These are phyloP conservation scores for Lipomyces mesembrius DNA, from an alignment of 805 yeast species.

Conservation along the genomic window DNA sequence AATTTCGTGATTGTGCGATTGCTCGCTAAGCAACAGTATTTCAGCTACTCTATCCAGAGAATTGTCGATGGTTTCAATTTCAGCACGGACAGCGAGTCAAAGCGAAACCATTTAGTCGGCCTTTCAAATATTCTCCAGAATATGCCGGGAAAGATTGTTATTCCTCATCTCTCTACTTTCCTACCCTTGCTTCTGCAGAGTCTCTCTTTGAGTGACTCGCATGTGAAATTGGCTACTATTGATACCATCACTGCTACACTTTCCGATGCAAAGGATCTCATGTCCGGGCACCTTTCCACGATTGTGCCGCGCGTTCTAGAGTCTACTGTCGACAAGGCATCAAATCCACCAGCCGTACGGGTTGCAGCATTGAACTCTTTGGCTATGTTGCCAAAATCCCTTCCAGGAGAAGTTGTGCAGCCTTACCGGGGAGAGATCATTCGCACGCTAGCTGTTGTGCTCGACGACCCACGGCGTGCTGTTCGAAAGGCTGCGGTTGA, in stretches of 20 bases:
- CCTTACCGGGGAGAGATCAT: constrained; percentile 60
- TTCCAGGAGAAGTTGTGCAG: constrained; percentile 51
- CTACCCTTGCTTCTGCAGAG: constrained; percentile 76
- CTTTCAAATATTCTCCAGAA: constrained; percentile 69
- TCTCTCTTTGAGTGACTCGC: constrained; percentile 50
- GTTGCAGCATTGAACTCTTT: constrained; percentile 62
- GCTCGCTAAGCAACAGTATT: constrained; percentile 81
- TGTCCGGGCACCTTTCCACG: constrained; percentile 59
- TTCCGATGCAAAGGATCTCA: constrained; percentile 58
- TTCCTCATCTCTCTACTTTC: constrained; percentile 65
- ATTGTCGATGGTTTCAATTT: constrained; percentile 56
- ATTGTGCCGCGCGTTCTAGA: constrained; percentile 61
- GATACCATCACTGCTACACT: constrained; percentile 62
- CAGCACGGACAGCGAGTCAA: constrained; percentile 35
- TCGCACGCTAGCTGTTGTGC: constrained; percentile 52
- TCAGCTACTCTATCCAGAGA: constrained; percentile 61
- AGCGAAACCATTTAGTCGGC: constrained; percentile 64
- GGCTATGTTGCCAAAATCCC: constrained; percentile 51
- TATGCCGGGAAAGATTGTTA: constrained; percentile 64
- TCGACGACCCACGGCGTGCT: constrained; percentile 75
- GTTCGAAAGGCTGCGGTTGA: constrained; percentile 80
- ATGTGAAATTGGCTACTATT: constrained; percentile 64
- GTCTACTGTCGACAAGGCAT: constrained; percentile 32
- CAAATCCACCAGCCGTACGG: constrained; percentile 58
- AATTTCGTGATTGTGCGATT: constrained; percentile 63